A percentile compares a stretch with the other conserved stretches of the same genome.
These are phyloP conservation scores for Nakaseomyces sp. DNA, from an alignment of 1,139 yeast species.

Conservation along the genomic window DNA sequence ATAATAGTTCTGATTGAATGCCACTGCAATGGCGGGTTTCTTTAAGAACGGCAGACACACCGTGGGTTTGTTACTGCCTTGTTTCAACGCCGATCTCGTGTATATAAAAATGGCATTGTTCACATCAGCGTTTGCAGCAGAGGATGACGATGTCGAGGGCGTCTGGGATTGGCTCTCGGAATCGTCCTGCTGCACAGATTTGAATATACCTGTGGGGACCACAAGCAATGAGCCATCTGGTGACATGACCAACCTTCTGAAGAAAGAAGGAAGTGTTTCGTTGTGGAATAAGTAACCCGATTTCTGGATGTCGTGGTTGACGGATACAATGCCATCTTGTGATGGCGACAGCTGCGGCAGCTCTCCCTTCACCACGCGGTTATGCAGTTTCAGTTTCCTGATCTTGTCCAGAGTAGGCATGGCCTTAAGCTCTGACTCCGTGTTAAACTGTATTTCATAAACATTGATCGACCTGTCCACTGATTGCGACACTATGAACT, in stretches of 20 bases:
- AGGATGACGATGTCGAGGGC: too few relatives aligned
- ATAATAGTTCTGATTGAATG: constrained; percentile 65
- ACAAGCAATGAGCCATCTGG: constrained; percentile 81
- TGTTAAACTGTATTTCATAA: constrained; percentile 33
- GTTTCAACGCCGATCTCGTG: constrained; percentile 51
- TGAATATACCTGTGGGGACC: constrained; percentile 75
- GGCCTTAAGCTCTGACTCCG: constrained; percentile 5
- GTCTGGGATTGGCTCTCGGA: constrained; percentile 1
- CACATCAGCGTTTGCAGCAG: constrained; percentile 12
- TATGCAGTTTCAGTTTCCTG: constrained; percentile 20
- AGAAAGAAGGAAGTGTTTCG: constrained; percentile 82
- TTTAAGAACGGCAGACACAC: constrained; percentile 68
- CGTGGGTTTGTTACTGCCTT: constrained; percentile 47
- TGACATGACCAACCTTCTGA: constrained; percentile 73
- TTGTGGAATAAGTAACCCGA: constrained; percentile 56
- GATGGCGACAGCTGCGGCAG: constrained; percentile 7
- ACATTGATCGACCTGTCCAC: constrained; percentile 79
- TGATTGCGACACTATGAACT: constrained; percentile 74
- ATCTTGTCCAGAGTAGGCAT: neutral
- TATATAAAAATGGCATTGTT: constrained; percentile 69
- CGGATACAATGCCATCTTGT: neutral
- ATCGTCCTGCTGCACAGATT: constrained; percentile 13
- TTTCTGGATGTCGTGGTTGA: constrained; percentile 20
- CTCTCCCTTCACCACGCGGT: constrained; percentile 26
- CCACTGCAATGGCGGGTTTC: constrained; percentile 76